These are phyloP conservation scores for Phytophthora capsici DNA, from an alignment of 352 stramenopile genomes.

Conservation along the genomic window DNA sequence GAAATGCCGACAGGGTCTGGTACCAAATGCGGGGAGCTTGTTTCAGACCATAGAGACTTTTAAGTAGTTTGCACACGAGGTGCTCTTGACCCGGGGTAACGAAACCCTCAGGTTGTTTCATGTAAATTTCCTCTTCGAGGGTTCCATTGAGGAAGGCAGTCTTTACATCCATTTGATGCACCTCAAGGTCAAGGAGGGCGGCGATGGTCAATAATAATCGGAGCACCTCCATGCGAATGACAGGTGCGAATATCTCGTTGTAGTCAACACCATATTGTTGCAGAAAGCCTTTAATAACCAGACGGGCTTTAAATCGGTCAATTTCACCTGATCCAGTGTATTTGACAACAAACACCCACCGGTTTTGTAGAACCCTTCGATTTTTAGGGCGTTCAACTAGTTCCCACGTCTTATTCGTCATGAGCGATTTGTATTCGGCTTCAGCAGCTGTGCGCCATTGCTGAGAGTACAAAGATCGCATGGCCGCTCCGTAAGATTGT, in stretches of 20 bases:
- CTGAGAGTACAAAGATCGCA: too few relatives aligned
- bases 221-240: conserved; percentile 17
- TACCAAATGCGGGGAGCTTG: too few relatives aligned
- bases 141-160: conserved; percentile 32
- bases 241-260: conserved; percentile 11
- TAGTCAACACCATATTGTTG: conserved; percentile 23
- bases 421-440: conserved; percentile 4
- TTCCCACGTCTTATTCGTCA: conserved; percentile 19
- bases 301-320: conserved; percentile 19
- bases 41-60: too few relatives aligned
- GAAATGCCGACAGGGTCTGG: too few relatives aligned
- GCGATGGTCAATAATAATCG: background rate
- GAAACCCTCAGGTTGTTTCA: conserved; percentile 20
- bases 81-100: too few relatives aligned
- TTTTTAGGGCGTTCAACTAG: background rate
- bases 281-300: conserved; percentile 17
- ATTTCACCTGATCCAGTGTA: conserved; percentile 12
- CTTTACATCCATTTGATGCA: conserved; percentile 40
- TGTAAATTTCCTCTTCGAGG: conserved; percentile 29
- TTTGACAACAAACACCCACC: conserved; percentile 26
- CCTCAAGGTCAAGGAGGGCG: background rate
- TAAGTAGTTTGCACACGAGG: too few relatives aligned
- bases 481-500: too few relatives aligned
- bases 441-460: conserved; percentile 1
- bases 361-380: background rate